Percentiles rank a stretch among this genome's conserved stretches.
These are phyloP conservation scores for Penicillium cosmopolitanum DNA, from an alignment of 495 filamentous ascomycete genomes.

Conservation along the genomic window DNA sequence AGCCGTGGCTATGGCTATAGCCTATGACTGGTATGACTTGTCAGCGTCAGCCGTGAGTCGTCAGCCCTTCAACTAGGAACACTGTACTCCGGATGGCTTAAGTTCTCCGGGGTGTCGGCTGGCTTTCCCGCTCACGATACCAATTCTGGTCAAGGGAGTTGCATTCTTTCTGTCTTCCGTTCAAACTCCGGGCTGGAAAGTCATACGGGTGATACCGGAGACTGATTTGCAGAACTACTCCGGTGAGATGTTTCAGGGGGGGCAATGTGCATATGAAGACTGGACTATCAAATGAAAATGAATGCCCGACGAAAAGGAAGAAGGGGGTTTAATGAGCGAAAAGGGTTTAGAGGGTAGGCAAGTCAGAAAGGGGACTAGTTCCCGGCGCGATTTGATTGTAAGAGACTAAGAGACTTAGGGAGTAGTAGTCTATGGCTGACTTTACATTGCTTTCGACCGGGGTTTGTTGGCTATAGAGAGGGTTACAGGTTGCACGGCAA, in stretches of 20 bases:
- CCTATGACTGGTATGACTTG: not conserved
- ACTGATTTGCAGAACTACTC: not conserved
- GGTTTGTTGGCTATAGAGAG: not conserved
- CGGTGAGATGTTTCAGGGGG: constrained; percentile 6
- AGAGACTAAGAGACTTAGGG: no score
- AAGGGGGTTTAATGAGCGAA: not conserved
- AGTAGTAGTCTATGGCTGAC: no score
- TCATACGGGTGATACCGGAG: constrained; percentile 7
- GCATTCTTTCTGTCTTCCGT: not conserved
- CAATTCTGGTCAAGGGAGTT: constrained; percentile 11
- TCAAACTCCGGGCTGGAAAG: not conserved
- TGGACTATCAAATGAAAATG: not conserved
- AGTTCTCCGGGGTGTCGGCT: constrained; percentile 16
- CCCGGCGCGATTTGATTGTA: constrained; percentile 5
- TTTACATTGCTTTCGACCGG: not conserved
- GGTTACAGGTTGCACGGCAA: constrained; percentile 13
- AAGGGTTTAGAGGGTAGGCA: constrained; percentile 1
- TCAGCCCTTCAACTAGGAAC: constrained; percentile 11
- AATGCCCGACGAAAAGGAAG: not conserved
- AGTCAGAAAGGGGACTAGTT: constrained; percentile 12
- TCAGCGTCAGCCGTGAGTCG: not conserved
- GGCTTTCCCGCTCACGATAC: constrained; percentile 7
- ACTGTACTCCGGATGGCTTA: constrained; percentile 25
- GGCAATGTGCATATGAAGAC: constrained; percentile 3
- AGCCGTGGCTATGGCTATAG: not conserved